A percentile compares a stretch with the other conserved stretches of the same genome.
Conservation (phyloP, 1,284 basidiomycete species). For the Naganishia cerealis region DNA sequence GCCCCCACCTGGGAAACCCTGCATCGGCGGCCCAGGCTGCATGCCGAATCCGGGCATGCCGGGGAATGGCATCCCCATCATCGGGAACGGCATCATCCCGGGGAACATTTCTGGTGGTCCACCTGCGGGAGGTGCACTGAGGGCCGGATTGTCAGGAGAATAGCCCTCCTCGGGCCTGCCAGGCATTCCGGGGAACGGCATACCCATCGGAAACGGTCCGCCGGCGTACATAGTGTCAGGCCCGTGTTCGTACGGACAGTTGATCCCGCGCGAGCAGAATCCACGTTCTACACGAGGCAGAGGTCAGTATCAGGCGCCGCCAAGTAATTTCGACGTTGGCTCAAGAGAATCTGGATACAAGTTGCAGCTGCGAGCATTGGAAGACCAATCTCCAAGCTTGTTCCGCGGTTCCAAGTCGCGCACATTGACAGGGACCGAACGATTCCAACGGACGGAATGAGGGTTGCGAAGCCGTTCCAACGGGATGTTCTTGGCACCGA, state of each 20-base stretch:
- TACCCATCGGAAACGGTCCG: slow-evolving; percentile 16
- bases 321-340: background rate
- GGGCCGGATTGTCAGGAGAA: slow-evolving; percentile 27
- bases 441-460: too few species aligned
- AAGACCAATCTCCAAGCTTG: too few species aligned
- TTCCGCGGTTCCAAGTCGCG: too few species aligned
- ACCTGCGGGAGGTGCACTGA: background rate
- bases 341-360: slow-evolving; percentile 10
- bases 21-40: slow-evolving; percentile 3
- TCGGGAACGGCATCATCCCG: slow-evolving; percentile 32
- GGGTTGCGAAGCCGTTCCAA: too few species aligned
- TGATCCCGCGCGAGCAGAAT: slow-evolving; percentile 83
- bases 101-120: slow-evolving; percentile 12
- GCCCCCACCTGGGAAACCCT: slow-evolving; percentile 36
- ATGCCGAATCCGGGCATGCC: slow-evolving; percentile 26
- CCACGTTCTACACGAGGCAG: slow-evolving; percentile 68
- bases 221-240: slow-evolving; percentile 55
- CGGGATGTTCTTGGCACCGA: too few species aligned
- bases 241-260: slow-evolving; percentile 88
- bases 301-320: slow-evolving; percentile 28
- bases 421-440: too few species aligned
- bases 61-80: slow-evolving; percentile 33
- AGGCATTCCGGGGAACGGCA: slow-evolving; percentile 60
- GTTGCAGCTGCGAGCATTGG: too few species aligned
- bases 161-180: slow-evolving; percentile 33